Conservation (phyloP, 257 asterid genomes). For the Fraxinus cuspidata region DNA sequence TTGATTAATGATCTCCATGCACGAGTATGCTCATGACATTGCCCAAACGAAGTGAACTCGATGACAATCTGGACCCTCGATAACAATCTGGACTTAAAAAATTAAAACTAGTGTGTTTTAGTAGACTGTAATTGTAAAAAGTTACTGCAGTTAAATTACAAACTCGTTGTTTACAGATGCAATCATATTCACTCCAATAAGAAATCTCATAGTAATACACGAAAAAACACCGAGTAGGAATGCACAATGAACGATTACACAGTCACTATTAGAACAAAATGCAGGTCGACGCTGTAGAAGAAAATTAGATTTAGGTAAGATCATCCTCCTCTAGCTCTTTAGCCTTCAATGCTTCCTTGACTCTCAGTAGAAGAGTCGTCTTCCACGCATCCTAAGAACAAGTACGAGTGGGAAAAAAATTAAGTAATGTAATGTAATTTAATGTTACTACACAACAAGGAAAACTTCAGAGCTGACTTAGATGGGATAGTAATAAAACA, state of each 20-base stretch:
- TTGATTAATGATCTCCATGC: too few relatives aligned
- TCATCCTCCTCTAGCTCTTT: slow-evolving; percentile 71
- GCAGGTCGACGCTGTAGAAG: not conserved
- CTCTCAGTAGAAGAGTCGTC: slow-evolving; percentile 61
- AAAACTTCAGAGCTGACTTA: not conserved
- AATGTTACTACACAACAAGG: not conserved
- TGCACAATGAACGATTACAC: slow-evolving; percentile 19
- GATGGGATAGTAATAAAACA: not conserved
- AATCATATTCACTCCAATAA: slow-evolving; percentile 32
- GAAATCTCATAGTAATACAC: slow-evolving; percentile 28
- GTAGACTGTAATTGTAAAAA: too few relatives aligned
- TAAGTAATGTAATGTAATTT: not conserved
- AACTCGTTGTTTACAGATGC: not conserved
- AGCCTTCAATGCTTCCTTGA: slow-evolving; percentile 66
- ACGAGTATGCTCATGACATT: too few relatives aligned
- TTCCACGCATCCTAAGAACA: slow-evolving; percentile 56
- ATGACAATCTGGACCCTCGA: too few relatives aligned
- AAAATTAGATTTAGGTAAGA: slow-evolving; percentile 55
- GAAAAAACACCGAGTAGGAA: slow-evolving; percentile 22
- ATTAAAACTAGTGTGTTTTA: too few relatives aligned
- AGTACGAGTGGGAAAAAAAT: not conserved
- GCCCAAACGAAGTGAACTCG: too few relatives aligned
- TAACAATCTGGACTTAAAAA: too few relatives aligned
- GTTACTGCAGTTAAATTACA: too few relatives aligned
- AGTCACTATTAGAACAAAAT: slow-evolving; percentile 10